Percentiles rank a stretch among this genome's conserved stretches.
phyloP scores from a whole-genome alignment of 2,329 filamentous ascomycete genomes.

The Coleophoma cylindrospora region DNA sequence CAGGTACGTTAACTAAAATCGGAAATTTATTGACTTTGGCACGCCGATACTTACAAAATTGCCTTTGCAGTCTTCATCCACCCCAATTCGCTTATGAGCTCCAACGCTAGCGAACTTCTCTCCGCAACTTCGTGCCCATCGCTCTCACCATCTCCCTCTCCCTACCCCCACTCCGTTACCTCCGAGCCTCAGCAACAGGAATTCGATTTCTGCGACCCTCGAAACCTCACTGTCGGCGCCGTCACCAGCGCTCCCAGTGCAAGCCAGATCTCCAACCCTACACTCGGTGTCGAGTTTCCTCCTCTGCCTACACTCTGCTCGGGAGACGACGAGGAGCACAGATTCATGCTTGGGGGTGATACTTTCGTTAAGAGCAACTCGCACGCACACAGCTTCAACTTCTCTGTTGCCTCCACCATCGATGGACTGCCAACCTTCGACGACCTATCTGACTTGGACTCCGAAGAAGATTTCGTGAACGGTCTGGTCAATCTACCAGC shows the following conservation, averaged over 20 bases:
- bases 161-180: conserved; percentile 63
- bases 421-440: conserved; percentile 68
- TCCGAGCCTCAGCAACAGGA: conserved; percentile 55
- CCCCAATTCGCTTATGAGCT: conserved; percentile 58
- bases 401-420: conserved; percentile 43
- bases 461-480: conserved; percentile 80
- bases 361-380: conserved; percentile 42
- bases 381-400: conserved; percentile 43
- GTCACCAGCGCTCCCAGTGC: conserved; percentile 25
- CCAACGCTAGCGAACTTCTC: conserved; percentile 61
- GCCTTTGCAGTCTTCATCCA: conserved; percentile 55
- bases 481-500: conserved; percentile 66
- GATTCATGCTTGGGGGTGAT: conserved; percentile 40
- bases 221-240: conserved; percentile 73
- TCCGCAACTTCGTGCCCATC: conserved; percentile 74
- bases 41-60: not conserved
- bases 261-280: conserved; percentile 12
- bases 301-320: conserved; percentile 55
- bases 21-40: not conserved
- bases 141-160: conserved; percentile 80
- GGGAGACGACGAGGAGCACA: conserved; percentile 59
- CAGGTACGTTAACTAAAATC: conserved; percentile 64
- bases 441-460: conserved; percentile 84
- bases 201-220: conserved; percentile 85
- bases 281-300: conserved; percentile 57